These are phyloP conservation scores for Plasmodium sp. DNA, from an alignment of 169 alveolate genomes.

Conservation along the genomic window DNA sequence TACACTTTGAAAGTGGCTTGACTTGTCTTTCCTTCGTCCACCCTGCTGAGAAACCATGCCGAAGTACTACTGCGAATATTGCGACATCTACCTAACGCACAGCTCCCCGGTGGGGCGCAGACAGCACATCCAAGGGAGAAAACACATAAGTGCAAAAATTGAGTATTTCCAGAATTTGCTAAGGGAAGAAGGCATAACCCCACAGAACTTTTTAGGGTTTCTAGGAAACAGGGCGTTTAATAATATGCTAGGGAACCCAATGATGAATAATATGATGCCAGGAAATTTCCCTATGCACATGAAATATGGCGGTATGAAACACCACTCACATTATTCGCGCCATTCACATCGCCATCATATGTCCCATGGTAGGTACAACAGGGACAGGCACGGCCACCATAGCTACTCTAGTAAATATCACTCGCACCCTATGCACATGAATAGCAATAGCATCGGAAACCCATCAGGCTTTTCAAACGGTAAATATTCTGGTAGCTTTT, in stretches of 20 bases:
- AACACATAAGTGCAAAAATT: constrained; percentile 97
- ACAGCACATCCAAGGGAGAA: constrained; percentile 98
- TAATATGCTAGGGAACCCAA: constrained; percentile 21
- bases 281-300: constrained; percentile 25
- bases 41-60: constrained; percentile 92
- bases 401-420: neutral
- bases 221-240: constrained; percentile 14
- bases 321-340: constrained; percentile 1
- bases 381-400: constrained; percentile 35
- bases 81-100: constrained; percentile 98
- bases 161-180: constrained; percentile 95
- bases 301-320: constrained; percentile 27
- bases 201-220: constrained; percentile 68
- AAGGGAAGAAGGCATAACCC: constrained; percentile 74
- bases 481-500: neutral
- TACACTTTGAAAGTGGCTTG: neutral
- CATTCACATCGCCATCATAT: constrained; percentile 15
- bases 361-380: constrained; percentile 40
- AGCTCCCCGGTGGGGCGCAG: constrained; percentile 99
- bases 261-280: constrained; percentile 67
- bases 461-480: neutral
- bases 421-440: neutral
- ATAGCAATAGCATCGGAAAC: neutral
- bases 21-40: neutral
- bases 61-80: constrained; percentile 99